phyloP scores from a whole-genome alignment of 208 protist species.

The Porcisia hertigi region DNA sequence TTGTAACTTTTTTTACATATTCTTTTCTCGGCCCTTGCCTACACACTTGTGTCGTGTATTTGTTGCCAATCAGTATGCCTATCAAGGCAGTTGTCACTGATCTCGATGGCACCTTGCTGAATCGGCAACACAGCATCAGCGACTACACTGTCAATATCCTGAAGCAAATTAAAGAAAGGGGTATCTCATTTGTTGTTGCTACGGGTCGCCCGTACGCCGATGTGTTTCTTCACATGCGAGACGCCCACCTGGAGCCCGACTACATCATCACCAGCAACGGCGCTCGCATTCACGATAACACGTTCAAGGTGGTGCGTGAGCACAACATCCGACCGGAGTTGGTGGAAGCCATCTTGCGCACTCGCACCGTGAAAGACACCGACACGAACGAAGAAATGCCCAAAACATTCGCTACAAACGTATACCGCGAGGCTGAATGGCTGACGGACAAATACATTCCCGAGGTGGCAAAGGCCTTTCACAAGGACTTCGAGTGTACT shows the following conservation, averaged over 20 bases:
- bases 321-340: slow-evolving; percentile 42
- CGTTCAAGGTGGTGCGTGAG: slow-evolving; percentile 31
- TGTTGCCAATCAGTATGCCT: slow-evolving; percentile 22
- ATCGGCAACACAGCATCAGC: slow-evolving; percentile 35
- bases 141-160: slow-evolving; percentile 34
- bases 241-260: slow-evolving; percentile 28
- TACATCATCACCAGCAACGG: slow-evolving; percentile 63
- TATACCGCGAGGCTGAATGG: slow-evolving; percentile 56
- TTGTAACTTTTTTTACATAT: no score
- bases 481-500: slow-evolving; percentile 24
- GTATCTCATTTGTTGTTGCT: slow-evolving; percentile 39
- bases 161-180: slow-evolving; percentile 26
- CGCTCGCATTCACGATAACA: slow-evolving; percentile 37
- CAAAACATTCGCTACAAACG: slow-evolving; percentile 50
- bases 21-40: no score
- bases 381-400: background rate
- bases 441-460: slow-evolving; percentile 43
- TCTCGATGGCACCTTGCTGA: slow-evolving; percentile 58
- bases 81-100: slow-evolving; percentile 47
- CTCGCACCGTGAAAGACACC: slow-evolving; percentile 4
- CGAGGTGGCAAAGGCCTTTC: slow-evolving; percentile 31
- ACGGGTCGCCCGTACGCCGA: slow-evolving; percentile 46
- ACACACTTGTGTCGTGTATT: no score
- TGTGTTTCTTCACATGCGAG: slow-evolving; percentile 21
- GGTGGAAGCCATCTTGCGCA: slow-evolving; percentile 36